Conservation (phyloP, 768 basidiomycete genomes). For the Lactarius vividus region DNA sequence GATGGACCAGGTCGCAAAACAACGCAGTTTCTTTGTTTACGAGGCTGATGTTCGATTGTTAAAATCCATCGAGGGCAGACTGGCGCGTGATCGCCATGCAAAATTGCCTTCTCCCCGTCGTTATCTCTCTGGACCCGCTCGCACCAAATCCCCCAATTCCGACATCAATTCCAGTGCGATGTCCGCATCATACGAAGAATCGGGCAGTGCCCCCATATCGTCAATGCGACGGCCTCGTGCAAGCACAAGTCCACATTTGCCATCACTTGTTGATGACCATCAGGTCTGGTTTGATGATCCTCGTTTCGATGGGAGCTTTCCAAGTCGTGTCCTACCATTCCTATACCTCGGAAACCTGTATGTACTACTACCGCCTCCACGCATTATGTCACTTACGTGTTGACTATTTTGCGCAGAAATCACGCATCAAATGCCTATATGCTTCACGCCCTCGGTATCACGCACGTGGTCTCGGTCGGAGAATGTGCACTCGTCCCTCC, state of each 20-base stretch:
- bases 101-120: constrained; percentile 18
- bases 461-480: constrained; percentile 95
- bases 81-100: constrained; percentile 35
- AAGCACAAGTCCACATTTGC: constrained; percentile 64
- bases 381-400: constrained; percentile 27
- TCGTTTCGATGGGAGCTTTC: constrained; percentile 94
- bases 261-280: constrained; percentile 65
- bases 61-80: constrained; percentile 59
- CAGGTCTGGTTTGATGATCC: constrained; percentile 94
- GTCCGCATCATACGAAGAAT: constrained; percentile 33
- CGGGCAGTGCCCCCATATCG: constrained; percentile 15
- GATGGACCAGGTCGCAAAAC: constrained; percentile 47
- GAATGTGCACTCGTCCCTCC: constrained; percentile 91
- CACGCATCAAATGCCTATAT: constrained; percentile 94
- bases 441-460: constrained; percentile 93
- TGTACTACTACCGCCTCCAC: constrained; percentile 37
- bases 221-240: constrained; percentile 56
- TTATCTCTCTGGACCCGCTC: constrained; percentile 13
- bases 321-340: constrained; percentile 88
- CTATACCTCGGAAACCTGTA: constrained; percentile 94
- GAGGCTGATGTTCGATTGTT: constrained; percentile 73
- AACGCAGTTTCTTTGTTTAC: constrained; percentile 91
- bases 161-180: constrained; percentile 29
- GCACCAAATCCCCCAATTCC: constrained; percentile 12
- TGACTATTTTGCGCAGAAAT: constrained; percentile 49